Conservation (phyloP, 108 stramenopile genomes). For the Nitzschia sp. region DNA sequence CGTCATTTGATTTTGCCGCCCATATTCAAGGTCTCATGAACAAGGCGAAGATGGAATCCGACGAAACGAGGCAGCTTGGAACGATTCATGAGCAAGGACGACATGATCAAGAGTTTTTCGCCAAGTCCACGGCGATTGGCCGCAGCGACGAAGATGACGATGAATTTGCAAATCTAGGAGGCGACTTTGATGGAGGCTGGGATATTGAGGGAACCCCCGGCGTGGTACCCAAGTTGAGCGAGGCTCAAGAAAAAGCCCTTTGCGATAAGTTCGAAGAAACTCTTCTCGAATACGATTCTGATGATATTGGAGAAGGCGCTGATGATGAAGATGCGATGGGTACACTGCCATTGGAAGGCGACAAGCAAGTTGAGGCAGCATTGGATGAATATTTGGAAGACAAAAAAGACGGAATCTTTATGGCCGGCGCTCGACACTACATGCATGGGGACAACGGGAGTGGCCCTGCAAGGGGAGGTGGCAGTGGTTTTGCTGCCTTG, state of each 20-base stretch:
- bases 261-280: constrained; percentile 84
- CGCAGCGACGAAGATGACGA: constrained; percentile 34
- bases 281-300: constrained; percentile 87
- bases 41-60: constrained; percentile 65
- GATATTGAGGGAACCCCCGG: constrained; percentile 32
- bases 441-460: constrained; percentile 22
- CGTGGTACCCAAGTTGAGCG: constrained; percentile 36
- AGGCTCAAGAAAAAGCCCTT: constrained; percentile 69
- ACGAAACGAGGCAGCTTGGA: constrained; percentile 20
- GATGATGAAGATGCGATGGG: constrained; percentile 80
- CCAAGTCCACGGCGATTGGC: constrained; percentile 48
- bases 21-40: constrained; percentile 90
- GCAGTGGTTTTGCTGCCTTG: constrained; percentile 76
- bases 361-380: constrained; percentile 74
- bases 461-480: constrained; percentile 37
- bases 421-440: constrained; percentile 64
- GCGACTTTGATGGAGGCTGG: constrained; percentile 43
- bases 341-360: constrained; percentile 69
- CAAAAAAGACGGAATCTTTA: constrained; percentile 78
- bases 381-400: constrained; percentile 83
- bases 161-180: constrained; percentile 40
- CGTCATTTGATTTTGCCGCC: constrained; percentile 90
- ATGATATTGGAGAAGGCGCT: constrained; percentile 68
- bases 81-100: constrained; percentile 32
- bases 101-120: constrained; percentile 71